Evolutionary conservation across 192 early-diverging fungal genomes (phyloP), one percentile per base, ranked within the genome.

Genomic region (Powellomyces hirtus): DNA sequence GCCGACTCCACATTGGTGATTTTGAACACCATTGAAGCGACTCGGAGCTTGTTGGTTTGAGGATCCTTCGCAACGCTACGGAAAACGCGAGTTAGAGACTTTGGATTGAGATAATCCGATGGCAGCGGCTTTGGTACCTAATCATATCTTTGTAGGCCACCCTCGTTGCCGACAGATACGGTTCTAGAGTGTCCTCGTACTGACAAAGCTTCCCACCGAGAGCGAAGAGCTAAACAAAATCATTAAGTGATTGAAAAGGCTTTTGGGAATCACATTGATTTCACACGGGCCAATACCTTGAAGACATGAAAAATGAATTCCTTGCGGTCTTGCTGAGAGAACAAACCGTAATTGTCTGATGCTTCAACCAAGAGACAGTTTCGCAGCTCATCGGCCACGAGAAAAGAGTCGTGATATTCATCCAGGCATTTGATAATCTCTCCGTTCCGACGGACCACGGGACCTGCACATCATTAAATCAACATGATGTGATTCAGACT

Each of bases 241-340:
- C n/a, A n/a, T n/a, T n/a, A n/a, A n/a, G n/a, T n/a, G n/a, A n/a
- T n/a, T n/a, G n/a, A n/a, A n/a, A n/a, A n/a, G n/a, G n/a, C n/a
- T n/a, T n/a, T n/a, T n/a, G n/a, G n/a, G n/a, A n/a, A n/a, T n/a
- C n/a, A n/a, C n/a, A n/a, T n/a, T n/a, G n/a, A n/a, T n/a, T n/a
- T n/a, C n/a, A n/a, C n/a, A n/a, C n/a, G n/a, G n/a, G n/a, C n/a
- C 16, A 86, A 14, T 6, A 74, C 75, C 52, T 78, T 76, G 67
- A 86, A 85, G 27, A 82, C n/a, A 29, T 74, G 71, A 59, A 85
- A 84, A 13, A 86, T 72, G 33, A 86, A 75, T 63, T 86, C 84
- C 14, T 70, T 20, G 6, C 84, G 56, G 36, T 85, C 84, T 6
- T 40, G n/a, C 14, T 37, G 33, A 1, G 61, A 40, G 55, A 82